These are phyloP conservation scores for Aristolochia contorta DNA, from an alignment of 164 flowering plant genomes.

Conservation along the genomic window DNA sequence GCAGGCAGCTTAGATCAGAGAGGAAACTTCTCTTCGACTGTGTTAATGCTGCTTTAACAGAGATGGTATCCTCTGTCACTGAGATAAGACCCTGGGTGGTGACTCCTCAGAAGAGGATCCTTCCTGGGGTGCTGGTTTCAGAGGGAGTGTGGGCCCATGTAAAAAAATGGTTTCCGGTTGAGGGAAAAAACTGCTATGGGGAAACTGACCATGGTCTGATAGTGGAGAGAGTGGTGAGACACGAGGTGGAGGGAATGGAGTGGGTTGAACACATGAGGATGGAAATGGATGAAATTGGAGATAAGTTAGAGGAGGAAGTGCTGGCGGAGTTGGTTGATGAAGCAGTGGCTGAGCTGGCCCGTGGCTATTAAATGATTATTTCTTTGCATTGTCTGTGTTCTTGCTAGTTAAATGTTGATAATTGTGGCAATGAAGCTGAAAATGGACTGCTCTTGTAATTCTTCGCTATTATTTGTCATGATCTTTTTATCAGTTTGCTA, in stretches of 20 bases:
- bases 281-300: conserved; percentile 49
- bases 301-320: conserved; percentile 53
- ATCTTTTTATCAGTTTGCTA: background rate
- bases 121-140: conserved; percentile 8
- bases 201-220: conserved; percentile 47
- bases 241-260: conserved; percentile 55
- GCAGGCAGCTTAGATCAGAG: conserved; percentile 54
- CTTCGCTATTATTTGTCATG: too few species aligned
- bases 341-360: conserved; percentile 49
- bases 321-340: conserved; percentile 75
- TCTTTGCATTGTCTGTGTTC: background rate
- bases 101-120: conserved; percentile 2
- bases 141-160: conserved; percentile 25
- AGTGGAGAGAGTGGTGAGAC: conserved; percentile 53
- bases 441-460: too few species aligned
- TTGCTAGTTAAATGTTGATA: background rate
- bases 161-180: conserved; percentile 26
- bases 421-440: too few species aligned
- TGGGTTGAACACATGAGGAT: conserved; percentile 43
- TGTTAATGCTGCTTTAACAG: conserved; percentile 61
- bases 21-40: conserved; percentile 70
- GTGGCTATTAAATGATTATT: conserved; percentile 18
- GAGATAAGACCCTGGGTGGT: conserved; percentile 13
- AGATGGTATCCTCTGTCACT: conserved; percentile 23
- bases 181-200: conserved; percentile 14